Conservation (phyloP, 2,329 filamentous ascomycete species). For the Fusarium globosum region DNA sequence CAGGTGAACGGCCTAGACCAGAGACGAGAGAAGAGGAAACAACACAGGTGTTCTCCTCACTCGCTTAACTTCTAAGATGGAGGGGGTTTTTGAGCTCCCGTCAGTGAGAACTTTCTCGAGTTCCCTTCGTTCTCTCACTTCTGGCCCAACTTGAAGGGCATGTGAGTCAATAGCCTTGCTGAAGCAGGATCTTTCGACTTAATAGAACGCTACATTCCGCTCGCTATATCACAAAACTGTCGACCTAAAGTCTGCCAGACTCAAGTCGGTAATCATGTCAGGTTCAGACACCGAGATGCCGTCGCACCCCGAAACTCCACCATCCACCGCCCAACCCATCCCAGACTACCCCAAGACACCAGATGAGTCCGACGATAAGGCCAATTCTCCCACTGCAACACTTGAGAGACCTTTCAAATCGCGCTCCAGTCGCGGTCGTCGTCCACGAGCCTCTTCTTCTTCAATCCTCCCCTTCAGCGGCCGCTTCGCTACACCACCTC, state of each 20-base stretch:
- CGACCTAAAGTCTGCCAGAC: rapidly evolving
- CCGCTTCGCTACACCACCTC: neutral
- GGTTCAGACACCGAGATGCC: neutral
- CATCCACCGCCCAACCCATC: neutral
- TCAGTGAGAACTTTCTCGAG: rapidly evolving
- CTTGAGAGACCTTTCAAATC: rapidly evolving
- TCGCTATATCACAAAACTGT: rapidly evolving
- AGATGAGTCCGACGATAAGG: rapidly evolving
- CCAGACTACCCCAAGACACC: neutral
- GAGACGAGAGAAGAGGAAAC: neutral
- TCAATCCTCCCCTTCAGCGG: too few relatives aligned
- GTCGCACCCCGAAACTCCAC: neutral
- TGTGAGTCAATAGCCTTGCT: rapidly evolving
- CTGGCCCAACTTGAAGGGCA: rapidly evolving
- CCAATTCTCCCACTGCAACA: rapidly evolving
- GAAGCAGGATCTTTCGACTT: rapidly evolving
- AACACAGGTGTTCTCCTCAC: neutral
- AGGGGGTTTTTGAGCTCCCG: neutral
- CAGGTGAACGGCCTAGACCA: rapidly evolving
- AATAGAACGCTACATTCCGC: rapidly evolving
- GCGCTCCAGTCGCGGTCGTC: rapidly evolving
- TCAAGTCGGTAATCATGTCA: neutral
- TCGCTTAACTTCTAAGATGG: neutral
- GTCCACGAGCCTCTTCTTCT: neutral
- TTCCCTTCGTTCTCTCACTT: neutral